phyloP scores from a whole-genome alignment of 805 yeast genomes.

The Tetrapisispora nanseiensis region DNA sequence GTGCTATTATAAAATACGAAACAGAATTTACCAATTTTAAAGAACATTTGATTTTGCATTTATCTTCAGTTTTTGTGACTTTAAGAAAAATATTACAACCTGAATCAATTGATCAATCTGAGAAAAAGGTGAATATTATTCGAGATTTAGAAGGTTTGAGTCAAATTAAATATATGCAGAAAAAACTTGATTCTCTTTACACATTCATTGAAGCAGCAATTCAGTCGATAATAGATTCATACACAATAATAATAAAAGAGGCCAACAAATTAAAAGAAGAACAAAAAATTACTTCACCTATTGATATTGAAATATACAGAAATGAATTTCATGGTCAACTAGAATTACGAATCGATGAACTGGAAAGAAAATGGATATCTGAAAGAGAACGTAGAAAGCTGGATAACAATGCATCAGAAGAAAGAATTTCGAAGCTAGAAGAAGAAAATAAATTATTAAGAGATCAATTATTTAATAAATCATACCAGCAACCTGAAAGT shows the following conservation, averaged over 20 bases:
- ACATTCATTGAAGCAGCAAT: constrained; percentile 53
- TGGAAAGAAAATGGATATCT: constrained; percentile 55
- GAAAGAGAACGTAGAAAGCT: constrained; percentile 61
- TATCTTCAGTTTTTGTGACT: constrained; percentile 40
- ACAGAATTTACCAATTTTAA: constrained; percentile 34
- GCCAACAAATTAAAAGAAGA: constrained; percentile 2
- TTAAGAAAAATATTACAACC: constrained; percentile 50
- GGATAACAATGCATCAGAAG: constrained; percentile 47
- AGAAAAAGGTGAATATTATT: constrained; percentile 37
- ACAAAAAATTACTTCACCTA: constrained; percentile 5
- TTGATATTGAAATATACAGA: constrained; percentile 2
- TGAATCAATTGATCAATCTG: constrained; percentile 49
- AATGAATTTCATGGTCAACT: constrained; percentile 28
- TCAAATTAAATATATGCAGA: constrained; percentile 23
- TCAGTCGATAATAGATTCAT: constrained; percentile 48
- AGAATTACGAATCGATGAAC: constrained; percentile 47
- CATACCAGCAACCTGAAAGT: constrained; percentile 1
- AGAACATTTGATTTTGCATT: constrained; percentile 36
- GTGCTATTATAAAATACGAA: constrained; percentile 9
- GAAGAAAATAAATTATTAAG: constrained; percentile 39
- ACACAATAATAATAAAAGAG: constrained; percentile 25
- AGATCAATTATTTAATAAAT: constrained; percentile 15
- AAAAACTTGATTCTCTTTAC: constrained; percentile 35
- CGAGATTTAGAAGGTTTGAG: constrained; percentile 17
- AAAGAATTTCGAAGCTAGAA: constrained; percentile 44